Base-by-base conservation (phyloP, 1,284 basidiomycete species). In the Trichosporon coremiiforme region DNA sequence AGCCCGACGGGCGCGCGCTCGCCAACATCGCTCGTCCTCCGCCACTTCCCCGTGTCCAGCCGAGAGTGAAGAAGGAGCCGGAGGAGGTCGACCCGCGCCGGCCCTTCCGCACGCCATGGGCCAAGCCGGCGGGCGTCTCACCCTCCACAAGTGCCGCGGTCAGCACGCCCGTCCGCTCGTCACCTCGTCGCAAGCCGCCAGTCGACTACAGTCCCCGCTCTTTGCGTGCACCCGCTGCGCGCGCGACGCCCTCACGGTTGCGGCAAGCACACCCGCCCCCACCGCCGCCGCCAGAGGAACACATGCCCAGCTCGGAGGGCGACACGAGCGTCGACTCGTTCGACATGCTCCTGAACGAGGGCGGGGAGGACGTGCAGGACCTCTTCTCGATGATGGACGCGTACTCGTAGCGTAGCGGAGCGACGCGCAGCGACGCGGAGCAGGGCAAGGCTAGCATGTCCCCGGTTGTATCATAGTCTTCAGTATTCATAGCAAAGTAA, bases 261-360 rank as follows among this genome's bases (percentile, higher is more conserved):
- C 47, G 45, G 7, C 31, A 12, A 12, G 22, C 36, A 17, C 31
- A n/a, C 13, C 66, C 22, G 13, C 69, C 66, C 2, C 65, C 47
- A 20, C 31, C 10, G 8, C 10, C 29, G 29, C 20, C 22, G 17
- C 15, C 57, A 7, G 57, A 62, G 15, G 57, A 62, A 13, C 36
- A 38, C 3, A 62, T 62, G 29, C 69, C 72, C 1, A 69, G 68
- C 38, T 73, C 72, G 2, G 72, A 73, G 25, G 78, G 77, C 8
- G 75, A 79, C 71, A 73, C 68, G 17, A 75, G 74, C 36, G 76
- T 78, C 66, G 78, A 79, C 71, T 78, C 76, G 25, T 72, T 79
- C 45, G 78, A 79, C 70, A 73, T 75, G 9, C 69, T 77, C 22
- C 75, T 79, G 38, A 66, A 71, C 31, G 66, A 68, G 15, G 76